Evolutionary conservation across 2,329 filamentous ascomycete genomes (phyloP), one percentile per base, ranked within the genome.

Genomic region (Aspergillus floridensis): DNA sequence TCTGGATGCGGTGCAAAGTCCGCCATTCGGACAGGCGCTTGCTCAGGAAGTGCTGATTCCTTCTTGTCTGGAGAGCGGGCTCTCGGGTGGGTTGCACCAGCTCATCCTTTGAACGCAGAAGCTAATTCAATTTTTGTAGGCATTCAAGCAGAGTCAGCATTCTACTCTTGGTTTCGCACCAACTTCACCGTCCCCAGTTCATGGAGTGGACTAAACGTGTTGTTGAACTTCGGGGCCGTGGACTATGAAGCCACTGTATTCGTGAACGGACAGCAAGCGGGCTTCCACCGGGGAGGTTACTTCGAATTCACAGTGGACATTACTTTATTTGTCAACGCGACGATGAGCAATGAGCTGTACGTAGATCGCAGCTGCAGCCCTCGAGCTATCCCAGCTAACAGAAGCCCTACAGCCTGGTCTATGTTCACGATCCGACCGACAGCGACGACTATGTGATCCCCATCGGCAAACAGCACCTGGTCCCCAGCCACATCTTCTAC

Each of bases 351-450:
- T 66, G 80, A 83, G 57, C 69, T 88, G 81, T 86, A 68, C 72
- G 77, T 71, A n/a, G 38, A 44, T 19, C 16, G 4, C 32, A 35
- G 32, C 32, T 12, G 1, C 16, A 16, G 14, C 38, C 16, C 16
- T 19, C 38, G 14, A 16, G 5, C 0, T 1, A 8, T 38, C 24
- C 26, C 38, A 22, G 26, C 26, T 29, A 29, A 29, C 26, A 29
- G 26, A 3, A 8, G 7, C 2, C 26, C 44, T 21, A 16, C 41
- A 87, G 85, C 5, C 77, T 86, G 22, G 85, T 90, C 2, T 87
- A 86, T 65, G 87, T 88, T 0, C 83, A 84, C 56, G 88, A 91
- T 61, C 88, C 88, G 0, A 90, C 88, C 0, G 88, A 90, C 65
- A 68, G 71, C 31, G 77, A 78, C 2, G 72, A 74, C 5, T 77